Conservation (phyloP, 306 rosid genomes). For the Pueraria montana region DNA sequence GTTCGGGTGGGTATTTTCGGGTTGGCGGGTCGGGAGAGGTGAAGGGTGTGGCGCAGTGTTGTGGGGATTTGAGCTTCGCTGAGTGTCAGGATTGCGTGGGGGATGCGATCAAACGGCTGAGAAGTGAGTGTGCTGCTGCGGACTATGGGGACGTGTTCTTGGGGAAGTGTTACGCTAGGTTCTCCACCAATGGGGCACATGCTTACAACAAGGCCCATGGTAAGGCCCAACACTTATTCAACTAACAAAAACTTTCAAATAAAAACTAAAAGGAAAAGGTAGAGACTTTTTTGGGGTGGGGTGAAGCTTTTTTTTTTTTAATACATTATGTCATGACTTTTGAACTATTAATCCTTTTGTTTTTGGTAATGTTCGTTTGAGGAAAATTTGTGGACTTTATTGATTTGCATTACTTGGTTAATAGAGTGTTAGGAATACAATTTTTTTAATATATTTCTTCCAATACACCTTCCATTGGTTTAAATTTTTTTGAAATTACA, state of each 20-base stretch:
- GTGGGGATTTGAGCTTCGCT: conserved; percentile 68
- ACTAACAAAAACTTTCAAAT: background rate
- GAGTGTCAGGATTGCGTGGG: conserved; percentile 80
- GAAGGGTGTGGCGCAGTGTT: conserved; percentile 78
- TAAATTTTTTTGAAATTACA: too few species aligned
- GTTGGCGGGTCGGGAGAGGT: conserved; percentile 76
- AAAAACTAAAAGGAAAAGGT: too few species aligned
- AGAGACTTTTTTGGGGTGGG: too few species aligned
- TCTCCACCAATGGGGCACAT: conserved; percentile 63
- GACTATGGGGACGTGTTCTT: conserved; percentile 79
- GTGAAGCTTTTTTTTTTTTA: too few species aligned
- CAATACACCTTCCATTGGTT: too few species aligned
- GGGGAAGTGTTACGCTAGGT: conserved; percentile 81
- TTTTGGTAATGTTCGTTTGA: too few species aligned
- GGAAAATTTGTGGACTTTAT: too few species aligned
- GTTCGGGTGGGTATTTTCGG: conserved; percentile 69
- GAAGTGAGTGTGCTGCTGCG: conserved; percentile 68
- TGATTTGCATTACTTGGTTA: too few species aligned
- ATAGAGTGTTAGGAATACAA: too few species aligned
- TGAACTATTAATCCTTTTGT: too few species aligned
- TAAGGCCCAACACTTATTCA: conserved; percentile 36
- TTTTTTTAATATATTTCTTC: too few species aligned
- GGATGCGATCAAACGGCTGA: conserved; percentile 75
- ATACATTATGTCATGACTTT: too few species aligned
- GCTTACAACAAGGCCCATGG: conserved; percentile 64